Conservation (phyloP, 306 rosid genomes). For the Cicer chorassanicum region DNA sequence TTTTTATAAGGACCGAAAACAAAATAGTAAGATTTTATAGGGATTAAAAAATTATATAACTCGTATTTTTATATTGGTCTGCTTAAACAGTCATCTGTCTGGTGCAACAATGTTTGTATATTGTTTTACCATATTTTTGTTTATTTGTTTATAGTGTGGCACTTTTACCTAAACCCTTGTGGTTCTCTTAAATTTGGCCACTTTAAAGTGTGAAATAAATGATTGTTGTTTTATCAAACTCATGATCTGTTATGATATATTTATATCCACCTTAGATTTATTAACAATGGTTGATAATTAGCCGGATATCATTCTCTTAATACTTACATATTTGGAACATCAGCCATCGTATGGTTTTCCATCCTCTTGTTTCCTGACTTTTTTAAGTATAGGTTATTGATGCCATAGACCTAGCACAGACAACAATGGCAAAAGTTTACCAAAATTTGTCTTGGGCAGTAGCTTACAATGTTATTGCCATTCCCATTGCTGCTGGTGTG, state of each 20-base stretch:
- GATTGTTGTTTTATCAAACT: too few species aligned
- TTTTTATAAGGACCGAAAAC: too few species aligned
- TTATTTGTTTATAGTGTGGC: not conserved
- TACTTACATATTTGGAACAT: conserved; percentile 13
- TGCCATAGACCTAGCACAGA: conserved; percentile 85
- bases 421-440: conserved; percentile 91
- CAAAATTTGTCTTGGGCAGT: conserved; percentile 96
- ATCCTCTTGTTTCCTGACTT: conserved; percentile 29
- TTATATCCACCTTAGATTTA: too few species aligned
- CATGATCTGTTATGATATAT: too few species aligned
- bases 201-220: too few species aligned
- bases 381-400: conserved; percentile 74
- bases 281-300: too few species aligned
- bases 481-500: conserved; percentile 89
- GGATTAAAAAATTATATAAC: too few species aligned
- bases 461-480: conserved; percentile 79
- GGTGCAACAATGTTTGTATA: not conserved
- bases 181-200: not conserved
- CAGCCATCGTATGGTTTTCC: conserved; percentile 35
- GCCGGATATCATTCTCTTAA: not conserved
- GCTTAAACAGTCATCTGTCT: conserved; percentile 21
- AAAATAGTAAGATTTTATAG: too few species aligned
- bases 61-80: too few species aligned
- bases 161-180: conserved; percentile 1
- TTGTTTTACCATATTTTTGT: not conserved